These are phyloP conservation scores for Talaromyces pinophilus DNA, from an alignment of 2,329 filamentous ascomycete genomes.

Conservation along the genomic window DNA sequence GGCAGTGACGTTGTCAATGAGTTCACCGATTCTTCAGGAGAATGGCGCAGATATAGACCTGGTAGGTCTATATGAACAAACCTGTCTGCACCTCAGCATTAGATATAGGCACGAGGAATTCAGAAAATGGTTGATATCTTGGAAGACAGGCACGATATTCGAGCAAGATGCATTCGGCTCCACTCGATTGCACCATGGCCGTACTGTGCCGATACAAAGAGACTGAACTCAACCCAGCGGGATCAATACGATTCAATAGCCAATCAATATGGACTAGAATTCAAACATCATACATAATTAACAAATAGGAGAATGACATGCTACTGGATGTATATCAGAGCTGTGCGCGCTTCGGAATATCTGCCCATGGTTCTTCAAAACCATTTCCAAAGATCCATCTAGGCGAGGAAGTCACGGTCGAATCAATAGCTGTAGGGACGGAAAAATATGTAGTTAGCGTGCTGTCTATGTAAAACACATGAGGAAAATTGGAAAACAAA, in stretches of 20 bases:
- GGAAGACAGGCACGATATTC: no score
- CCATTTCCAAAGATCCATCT: constrained; percentile 44
- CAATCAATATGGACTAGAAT: no score
- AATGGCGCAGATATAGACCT: not conserved
- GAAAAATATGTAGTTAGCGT: not conserved
- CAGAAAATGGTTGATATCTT: not conserved
- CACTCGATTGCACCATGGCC: no score
- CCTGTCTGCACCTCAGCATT: not conserved
- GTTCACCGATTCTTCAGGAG: not conserved
- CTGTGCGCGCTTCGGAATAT: constrained; percentile 28
- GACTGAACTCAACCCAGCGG: no score
- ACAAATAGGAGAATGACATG: no score
- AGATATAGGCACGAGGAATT: not conserved
- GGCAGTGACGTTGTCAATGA: no score
- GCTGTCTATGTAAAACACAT: no score
- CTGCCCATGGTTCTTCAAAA: constrained; percentile 46
- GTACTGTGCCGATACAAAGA: no score
- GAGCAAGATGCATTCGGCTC: no score
- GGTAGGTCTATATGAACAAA: not conserved
- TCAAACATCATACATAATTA: no score
- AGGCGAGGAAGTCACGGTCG: not conserved
- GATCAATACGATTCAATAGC: no score
- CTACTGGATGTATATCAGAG: constrained; percentile 4
- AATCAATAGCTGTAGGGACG: constrained; percentile 8
- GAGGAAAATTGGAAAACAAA: no score